Evolutionary conservation across 768 basidiomycete species (phyloP), one percentile per base, ranked within the genome.

Genomic region (Rhodosporidiobolus odoratus): DNA sequence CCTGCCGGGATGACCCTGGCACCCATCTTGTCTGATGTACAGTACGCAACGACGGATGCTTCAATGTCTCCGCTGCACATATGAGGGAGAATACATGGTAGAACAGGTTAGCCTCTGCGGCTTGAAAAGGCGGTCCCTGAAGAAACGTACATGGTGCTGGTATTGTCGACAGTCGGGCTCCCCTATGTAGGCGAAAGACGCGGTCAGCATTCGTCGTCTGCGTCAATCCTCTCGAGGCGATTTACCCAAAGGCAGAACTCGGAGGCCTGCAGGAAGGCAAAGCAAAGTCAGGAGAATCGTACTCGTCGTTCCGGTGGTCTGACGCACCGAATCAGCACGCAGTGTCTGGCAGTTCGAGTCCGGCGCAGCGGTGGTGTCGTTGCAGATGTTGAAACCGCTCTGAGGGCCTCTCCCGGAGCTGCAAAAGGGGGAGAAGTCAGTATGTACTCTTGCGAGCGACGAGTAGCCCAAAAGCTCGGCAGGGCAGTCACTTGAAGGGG

Each of bases 1-100:
- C 86, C 86, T 0, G 76, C 78, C n/a, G 88, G 88, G 38, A 91
- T 88, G 57, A 87, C 76, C 68, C 90, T 88, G 3, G 87, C 85
- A 4, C 90, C 89, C 52, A 83, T 84, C 23, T 84, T 84, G 78
- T 71, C 66, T 40, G 62, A 71, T 23, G 75, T 76, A 62, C 78
- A 78, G 37, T 52, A 27, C 1, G 23, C 2, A 1, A 38, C 1
- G 23, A n/a, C 73, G 25, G 63, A 59, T 1, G 71, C 76, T 43
- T 67, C 60, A 56, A 66, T 30, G 40, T 61, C 59, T 13, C 64
- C 69, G 45, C 50, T 62, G 38, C 12, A 13, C 56, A 13, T 17
- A 21, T n/a, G 2, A 9, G 17, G 1, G 32, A 35, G 8, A 3
- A 47, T 32, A 35, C 38, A 2, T 40, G 37, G 16, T n/a, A 10